Evolutionary conservation across 169 alveolate species (phyloP).

Genomic region (Miamiensis avidus): DNA sequence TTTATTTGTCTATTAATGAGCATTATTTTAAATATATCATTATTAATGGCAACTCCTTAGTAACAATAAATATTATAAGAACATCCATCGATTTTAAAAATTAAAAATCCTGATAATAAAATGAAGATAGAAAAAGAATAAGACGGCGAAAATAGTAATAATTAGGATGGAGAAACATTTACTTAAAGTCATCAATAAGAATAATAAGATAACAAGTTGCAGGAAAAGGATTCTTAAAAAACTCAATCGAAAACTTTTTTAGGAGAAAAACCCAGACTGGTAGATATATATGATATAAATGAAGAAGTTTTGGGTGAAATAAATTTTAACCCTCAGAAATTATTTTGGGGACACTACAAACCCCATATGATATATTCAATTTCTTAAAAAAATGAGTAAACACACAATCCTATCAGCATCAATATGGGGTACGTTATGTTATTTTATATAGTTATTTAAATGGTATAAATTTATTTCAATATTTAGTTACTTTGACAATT

Average conservation of each 20-base stretch:
- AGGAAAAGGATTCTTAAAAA: neutral
- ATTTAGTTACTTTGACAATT: neutral
- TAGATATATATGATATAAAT: neutral
- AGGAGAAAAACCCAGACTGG: neutral
- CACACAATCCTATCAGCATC: constrained; percentile 4
- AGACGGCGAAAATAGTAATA: too few relatives aligned
- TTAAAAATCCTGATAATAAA: too few relatives aligned
- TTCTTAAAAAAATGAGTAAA: neutral
- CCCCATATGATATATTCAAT: constrained; percentile 10
- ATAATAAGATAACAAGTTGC: neutral
- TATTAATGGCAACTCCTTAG: too few relatives aligned
- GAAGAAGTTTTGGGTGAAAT: neutral
- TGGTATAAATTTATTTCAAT: too few relatives aligned
- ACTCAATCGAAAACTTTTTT: neutral
- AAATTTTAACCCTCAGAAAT: neutral
- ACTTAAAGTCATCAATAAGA: too few relatives aligned
- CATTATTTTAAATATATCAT: too few relatives aligned
- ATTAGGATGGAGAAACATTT: too few relatives aligned
- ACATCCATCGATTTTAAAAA: too few relatives aligned
- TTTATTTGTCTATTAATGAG: too few relatives aligned
- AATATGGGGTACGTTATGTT: neutral
- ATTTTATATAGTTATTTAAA: neutral
- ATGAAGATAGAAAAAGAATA: too few relatives aligned
- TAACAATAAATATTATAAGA: too few relatives aligned
- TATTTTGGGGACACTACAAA: constrained; percentile 33